phyloP scores from a whole-genome alignment of 73 alveolate genomes.

The Tetrahymena elliotti region DNA sequence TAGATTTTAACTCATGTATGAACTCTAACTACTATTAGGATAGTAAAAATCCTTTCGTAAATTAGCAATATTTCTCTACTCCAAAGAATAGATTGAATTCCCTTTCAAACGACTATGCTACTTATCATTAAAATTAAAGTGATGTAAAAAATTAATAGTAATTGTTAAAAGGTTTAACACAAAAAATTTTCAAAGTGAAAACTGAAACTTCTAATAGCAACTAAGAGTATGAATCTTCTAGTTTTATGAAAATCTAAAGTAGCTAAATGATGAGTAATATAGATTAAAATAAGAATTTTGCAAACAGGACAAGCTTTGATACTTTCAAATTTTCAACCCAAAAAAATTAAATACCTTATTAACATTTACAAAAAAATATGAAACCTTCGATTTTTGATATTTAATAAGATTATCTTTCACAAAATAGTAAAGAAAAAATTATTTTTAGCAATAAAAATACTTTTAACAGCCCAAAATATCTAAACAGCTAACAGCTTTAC shows the following conservation, averaged over 20 bases:
- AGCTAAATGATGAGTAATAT: neutral
- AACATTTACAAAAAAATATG: no score
- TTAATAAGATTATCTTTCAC: neutral
- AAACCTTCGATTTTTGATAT: neutral
- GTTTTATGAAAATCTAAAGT: neutral
- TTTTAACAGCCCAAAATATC: neutral
- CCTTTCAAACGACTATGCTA: neutral
- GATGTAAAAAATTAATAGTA: neutral
- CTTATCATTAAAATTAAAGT: neutral
- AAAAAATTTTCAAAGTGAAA: no score
- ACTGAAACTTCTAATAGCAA: neutral
- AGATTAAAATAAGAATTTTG: neutral
- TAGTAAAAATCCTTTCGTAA: no score
- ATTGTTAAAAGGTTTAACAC: no score
- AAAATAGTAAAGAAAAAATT: neutral
- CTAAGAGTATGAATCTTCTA: neutral
- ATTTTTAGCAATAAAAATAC: no score
- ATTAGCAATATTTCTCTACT: neutral
- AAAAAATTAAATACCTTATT: neutral
- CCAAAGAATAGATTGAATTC: neutral
- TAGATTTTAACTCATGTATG: neutral
- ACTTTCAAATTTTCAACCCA: neutral
- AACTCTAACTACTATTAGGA: no score
- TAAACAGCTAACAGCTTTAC: neutral
- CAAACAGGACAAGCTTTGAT: neutral